Conservation (phyloP, 139 green algal genomes). For the Eudorina sp. region DNA sequence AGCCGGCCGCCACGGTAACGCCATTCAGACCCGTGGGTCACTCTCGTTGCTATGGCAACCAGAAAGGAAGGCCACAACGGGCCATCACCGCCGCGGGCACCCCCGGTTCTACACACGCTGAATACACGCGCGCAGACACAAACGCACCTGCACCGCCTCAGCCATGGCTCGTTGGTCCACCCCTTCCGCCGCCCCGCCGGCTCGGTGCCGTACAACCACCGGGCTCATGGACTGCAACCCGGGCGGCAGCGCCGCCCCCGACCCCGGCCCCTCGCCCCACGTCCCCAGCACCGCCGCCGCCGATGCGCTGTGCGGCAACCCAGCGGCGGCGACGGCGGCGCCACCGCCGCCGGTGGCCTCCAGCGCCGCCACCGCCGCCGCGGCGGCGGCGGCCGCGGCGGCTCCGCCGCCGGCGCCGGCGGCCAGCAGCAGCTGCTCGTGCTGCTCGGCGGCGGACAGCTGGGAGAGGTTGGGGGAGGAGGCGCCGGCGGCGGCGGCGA, state of each 20-base stretch:
- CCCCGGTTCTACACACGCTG: too few species aligned
- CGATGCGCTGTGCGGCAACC: neutral
- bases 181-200: neutral
- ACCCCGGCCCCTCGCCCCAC: neutral
- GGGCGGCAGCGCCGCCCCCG: neutral
- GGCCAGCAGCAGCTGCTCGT: slow-evolving; percentile 32
- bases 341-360: neutral
- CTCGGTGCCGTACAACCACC: neutral
- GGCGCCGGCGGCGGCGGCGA: neutral
- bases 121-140: too few species aligned
- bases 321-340: neutral
- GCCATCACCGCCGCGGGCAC: too few species aligned
- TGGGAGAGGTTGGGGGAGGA: neutral
- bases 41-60: too few species aligned
- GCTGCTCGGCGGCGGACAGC: neutral
- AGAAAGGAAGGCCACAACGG: too few species aligned
- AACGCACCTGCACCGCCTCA: slow-evolving; percentile 33
- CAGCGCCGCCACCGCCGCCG: neutral
- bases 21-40: too few species aligned
- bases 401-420: slow-evolving; percentile 26
- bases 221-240: neutral
- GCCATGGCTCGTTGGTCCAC: slow-evolving; percentile 38
- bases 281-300: neutral
- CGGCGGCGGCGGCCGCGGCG: neutral
- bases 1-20: too few species aligned